Conservation (phyloP, 805 yeast species). For the Kuraishia piskuri region DNA sequence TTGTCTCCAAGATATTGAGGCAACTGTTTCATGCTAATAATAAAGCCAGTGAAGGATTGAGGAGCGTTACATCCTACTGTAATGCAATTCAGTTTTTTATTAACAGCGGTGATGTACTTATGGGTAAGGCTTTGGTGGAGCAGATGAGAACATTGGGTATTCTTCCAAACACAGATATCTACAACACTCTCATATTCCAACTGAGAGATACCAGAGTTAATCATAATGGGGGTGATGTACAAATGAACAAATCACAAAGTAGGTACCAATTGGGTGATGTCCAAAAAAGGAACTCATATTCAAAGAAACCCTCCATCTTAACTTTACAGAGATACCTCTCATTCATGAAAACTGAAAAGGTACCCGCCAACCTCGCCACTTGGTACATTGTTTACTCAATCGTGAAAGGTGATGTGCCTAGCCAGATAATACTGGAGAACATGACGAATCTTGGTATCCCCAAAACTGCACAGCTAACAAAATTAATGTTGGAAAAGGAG, state of each 20-base stretch:
- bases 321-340: slow-evolving; percentile 19
- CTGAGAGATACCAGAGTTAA: slow-evolving; percentile 10
- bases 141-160: slow-evolving; percentile 29
- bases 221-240: slow-evolving; percentile 11
- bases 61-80: slow-evolving; percentile 25
- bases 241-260: too few relatives aligned
- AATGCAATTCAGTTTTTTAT: slow-evolving; percentile 30
- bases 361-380: slow-evolving; percentile 27
- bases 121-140: slow-evolving; percentile 28
- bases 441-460: slow-evolving; percentile 23
- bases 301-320: slow-evolving; percentile 4
- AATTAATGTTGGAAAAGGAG: not conserved
- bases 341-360: slow-evolving; percentile 18
- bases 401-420: slow-evolving; percentile 24
- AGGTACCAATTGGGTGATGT: too few relatives aligned
- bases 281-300: not conserved
- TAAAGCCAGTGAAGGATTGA: slow-evolving; percentile 19
- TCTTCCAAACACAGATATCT: slow-evolving; percentile 27
- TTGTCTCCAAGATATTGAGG: slow-evolving; percentile 27
- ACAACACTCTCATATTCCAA: slow-evolving; percentile 26
- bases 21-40: slow-evolving; percentile 32
- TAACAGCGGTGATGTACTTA: slow-evolving; percentile 27
- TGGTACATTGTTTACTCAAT: slow-evolving; percentile 27
- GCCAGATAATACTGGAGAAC: slow-evolving; percentile 20
- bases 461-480: slow-evolving; percentile 15